Conservation (phyloP, 495 filamentous ascomycete species). For the Penicillium dipodomyicola region DNA sequence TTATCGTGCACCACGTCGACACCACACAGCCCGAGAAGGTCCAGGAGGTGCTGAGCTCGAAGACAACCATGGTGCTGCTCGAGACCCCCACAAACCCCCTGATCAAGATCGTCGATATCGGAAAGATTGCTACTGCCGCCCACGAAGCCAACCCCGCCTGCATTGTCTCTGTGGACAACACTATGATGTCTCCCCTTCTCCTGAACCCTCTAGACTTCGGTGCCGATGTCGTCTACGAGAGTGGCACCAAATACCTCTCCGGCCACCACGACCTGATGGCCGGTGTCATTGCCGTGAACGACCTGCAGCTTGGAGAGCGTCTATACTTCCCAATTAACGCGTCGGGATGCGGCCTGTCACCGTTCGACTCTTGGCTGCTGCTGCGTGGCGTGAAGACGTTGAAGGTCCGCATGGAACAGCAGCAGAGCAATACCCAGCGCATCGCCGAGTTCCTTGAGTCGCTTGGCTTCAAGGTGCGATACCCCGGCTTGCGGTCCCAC, state of each 20-base stretch:
- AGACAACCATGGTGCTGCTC: conserved; percentile 93
- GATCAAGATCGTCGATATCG: conserved; percentile 96
- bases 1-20: conserved; percentile 94
- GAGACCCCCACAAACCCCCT: conserved; percentile 97
- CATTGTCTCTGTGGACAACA: conserved; percentile 94
- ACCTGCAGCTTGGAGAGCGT: conserved; percentile 73
- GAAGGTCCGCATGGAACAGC: conserved; percentile 96
- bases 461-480: conserved; percentile 91
- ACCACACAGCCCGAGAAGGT: conserved; percentile 75
- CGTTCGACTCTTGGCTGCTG: conserved; percentile 93
- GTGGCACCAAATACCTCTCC: conserved; percentile 94
- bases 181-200: conserved; percentile 94
- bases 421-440: conserved; percentile 84
- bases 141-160: conserved; percentile 77
- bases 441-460: conserved; percentile 91
- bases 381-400: conserved; percentile 94
- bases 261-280: conserved; percentile 99
- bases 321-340: conserved; percentile 96
- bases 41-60: conserved; percentile 60
- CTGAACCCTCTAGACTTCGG: conserved; percentile 90
- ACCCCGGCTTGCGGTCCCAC: conserved; percentile 88
- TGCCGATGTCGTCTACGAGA: conserved; percentile 95
- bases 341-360: conserved; percentile 87
- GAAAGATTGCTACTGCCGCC: conserved; percentile 65
- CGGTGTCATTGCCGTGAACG: conserved; percentile 88